Percentiles rank a stretch among this genome's conserved stretches.
phyloP scores from a whole-genome alignment of 306 rosid species.

The Malus sylvestris region DNA sequence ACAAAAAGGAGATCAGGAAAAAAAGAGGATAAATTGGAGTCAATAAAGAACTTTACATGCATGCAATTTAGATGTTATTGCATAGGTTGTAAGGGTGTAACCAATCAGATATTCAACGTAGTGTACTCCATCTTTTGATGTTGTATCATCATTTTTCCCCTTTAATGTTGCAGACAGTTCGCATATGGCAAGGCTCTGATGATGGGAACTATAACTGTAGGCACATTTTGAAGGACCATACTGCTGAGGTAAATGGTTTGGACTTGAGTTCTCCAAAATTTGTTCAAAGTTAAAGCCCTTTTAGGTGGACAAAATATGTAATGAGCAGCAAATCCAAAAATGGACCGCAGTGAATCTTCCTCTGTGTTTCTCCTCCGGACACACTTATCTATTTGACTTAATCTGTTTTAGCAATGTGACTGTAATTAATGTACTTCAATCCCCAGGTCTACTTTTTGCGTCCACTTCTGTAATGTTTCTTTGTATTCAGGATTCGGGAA shows the following conservation, averaged over 20 bases:
- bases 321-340: neutral
- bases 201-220: conserved; percentile 73
- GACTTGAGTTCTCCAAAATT: neutral
- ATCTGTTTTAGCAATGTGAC: neutral
- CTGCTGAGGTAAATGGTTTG: conserved; percentile 63
- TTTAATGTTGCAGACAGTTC: conserved; percentile 66
- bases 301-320: neutral
- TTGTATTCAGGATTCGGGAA: neutral
- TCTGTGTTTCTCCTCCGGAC: neutral
- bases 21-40: neutral
- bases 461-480: neutral
- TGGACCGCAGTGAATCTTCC: neutral
- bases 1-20: neutral
- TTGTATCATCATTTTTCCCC: neutral
- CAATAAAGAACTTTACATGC: too few relatives aligned
- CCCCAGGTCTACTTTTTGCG: neutral
- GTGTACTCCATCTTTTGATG: neutral
- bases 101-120: neutral
- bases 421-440: neutral
- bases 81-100: neutral
- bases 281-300: neutral
- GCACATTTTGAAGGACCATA: conserved; percentile 74
- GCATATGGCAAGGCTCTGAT: conserved; percentile 82
- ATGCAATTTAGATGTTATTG: neutral
- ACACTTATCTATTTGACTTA: neutral